phyloP scores from a whole-genome alignment of 306 rosid species.

The Luffa acutangula region DNA sequence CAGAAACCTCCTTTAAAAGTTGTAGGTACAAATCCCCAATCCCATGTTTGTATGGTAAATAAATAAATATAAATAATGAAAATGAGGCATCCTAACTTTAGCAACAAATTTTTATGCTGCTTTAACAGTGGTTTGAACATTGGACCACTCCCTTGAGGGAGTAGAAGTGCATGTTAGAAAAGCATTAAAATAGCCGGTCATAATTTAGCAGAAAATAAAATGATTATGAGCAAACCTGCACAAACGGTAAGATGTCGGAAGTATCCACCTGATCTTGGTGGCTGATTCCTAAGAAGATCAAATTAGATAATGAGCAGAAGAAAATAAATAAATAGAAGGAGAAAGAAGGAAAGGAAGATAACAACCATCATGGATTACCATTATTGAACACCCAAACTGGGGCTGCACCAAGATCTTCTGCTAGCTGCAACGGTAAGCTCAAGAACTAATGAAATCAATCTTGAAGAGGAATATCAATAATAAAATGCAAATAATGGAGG shows the following conservation, averaged over 20 bases:
- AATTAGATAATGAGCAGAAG: slow-evolving; percentile 10
- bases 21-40: background rate
- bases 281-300: slow-evolving; percentile 53
- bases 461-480: background rate
- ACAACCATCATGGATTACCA: slow-evolving; percentile 34
- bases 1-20: background rate
- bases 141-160: background rate
- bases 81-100: background rate
- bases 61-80: background rate
- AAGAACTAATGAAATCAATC: background rate
- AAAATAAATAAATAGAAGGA: background rate
- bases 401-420: slow-evolving; percentile 67
- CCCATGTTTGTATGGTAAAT: background rate
- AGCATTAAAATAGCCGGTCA: background rate
- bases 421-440: slow-evolving; percentile 38
- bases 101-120: background rate
- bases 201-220: background rate
- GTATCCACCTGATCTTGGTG: slow-evolving; percentile 65
- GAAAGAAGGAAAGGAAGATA: slow-evolving; percentile 3
- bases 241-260: slow-evolving; percentile 45
- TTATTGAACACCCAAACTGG: slow-evolving; percentile 97
- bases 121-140: background rate
- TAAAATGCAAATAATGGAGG: background rate
- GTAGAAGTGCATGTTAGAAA: background rate
- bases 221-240: slow-evolving; percentile 37